Evolutionary conservation across 768 basidiomycete species (phyloP).

Genomic region (Suillus luteus): DNA sequence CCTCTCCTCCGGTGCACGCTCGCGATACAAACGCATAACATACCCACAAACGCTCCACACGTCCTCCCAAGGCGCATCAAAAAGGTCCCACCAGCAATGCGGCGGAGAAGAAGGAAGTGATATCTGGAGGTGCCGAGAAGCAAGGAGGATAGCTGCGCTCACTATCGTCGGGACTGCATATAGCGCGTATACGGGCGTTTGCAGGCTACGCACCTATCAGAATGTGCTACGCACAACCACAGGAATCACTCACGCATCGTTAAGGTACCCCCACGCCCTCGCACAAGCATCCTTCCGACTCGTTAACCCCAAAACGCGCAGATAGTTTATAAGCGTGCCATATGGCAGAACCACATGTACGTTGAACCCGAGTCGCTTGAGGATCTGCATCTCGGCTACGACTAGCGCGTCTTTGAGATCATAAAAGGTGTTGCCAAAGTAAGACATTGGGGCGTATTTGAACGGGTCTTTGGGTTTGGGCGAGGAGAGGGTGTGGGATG

Average conservation of each 20-base stretch:
- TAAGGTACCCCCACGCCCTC: conserved; percentile 91
- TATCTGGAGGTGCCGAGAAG: conserved; percentile 70
- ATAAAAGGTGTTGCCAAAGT: conserved; percentile 88
- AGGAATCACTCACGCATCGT: conserved; percentile 77
- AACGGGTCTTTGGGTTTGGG: conserved; percentile 42
- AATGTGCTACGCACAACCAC: conserved; percentile 1
- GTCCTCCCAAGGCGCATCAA: conserved; percentile 90
- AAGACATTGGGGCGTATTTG: conserved; percentile 83
- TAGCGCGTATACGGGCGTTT: conserved; percentile 89
- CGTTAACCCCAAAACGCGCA: conserved; percentile 86
- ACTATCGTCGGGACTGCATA: conserved; percentile 91
- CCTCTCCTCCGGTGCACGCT: conserved; percentile 46
- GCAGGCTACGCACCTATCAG: conserved; percentile 55
- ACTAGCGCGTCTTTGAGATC: conserved; percentile 93
- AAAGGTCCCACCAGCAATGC: conserved; percentile 90
- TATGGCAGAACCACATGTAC: conserved; percentile 93
- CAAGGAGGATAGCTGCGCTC: conserved; percentile 83
- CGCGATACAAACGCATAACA: conserved; percentile 79
- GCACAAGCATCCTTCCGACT: conserved; percentile 69
- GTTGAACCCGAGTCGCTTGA: conserved; percentile 95
- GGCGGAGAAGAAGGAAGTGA: conserved; percentile 71
- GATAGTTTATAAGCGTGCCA: conserved; percentile 91
- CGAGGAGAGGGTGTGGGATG: conserved; percentile 48
- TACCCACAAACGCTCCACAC: conserved; percentile 83
- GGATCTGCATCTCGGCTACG: conserved; percentile 94